Conservation (phyloP, 108 stramenopile species). For the Nitzschia sp. region DNA sequence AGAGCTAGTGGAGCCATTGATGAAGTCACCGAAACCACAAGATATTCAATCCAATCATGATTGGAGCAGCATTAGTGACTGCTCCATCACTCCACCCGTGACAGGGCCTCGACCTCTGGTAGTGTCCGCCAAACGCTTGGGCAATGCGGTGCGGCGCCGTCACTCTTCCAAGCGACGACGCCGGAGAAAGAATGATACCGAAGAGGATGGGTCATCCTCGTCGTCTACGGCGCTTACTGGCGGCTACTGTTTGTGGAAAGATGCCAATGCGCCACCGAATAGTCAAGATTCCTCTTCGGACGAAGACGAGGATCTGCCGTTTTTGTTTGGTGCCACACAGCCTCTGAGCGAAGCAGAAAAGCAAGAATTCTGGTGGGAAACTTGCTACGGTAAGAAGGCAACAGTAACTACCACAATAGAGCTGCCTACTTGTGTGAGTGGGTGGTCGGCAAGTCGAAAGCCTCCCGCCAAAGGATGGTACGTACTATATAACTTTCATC, state of each 20-base stretch:
- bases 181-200: slow-evolving; percentile 2
- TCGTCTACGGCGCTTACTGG: not conserved
- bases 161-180: slow-evolving; percentile 24
- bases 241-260: slow-evolving; percentile 6
- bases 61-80: slow-evolving; percentile 2
- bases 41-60: not conserved
- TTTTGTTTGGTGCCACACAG: slow-evolving; percentile 6
- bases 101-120: slow-evolving; percentile 20
- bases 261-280: slow-evolving; percentile 7
- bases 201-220: not conserved
- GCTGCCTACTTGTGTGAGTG: not conserved
- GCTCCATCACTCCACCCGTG: slow-evolving; percentile 27
- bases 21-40: not conserved
- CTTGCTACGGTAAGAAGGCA: slow-evolving; percentile 14
- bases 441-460: slow-evolving; percentile 28
- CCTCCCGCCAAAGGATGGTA: slow-evolving; percentile 38
- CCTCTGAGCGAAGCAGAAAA: not conserved
- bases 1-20: not conserved
- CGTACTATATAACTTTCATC: not conserved
- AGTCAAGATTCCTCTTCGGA: slow-evolving; percentile 1
- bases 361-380: slow-evolving; percentile 15
- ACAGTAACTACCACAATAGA: not conserved
- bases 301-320: slow-evolving; percentile 24
- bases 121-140: slow-evolving; percentile 32
- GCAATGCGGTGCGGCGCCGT: slow-evolving; percentile 26